Base-by-base conservation (phyloP, 2,329 filamentous ascomycete genomes). In the Penicillium sp. region DNA sequence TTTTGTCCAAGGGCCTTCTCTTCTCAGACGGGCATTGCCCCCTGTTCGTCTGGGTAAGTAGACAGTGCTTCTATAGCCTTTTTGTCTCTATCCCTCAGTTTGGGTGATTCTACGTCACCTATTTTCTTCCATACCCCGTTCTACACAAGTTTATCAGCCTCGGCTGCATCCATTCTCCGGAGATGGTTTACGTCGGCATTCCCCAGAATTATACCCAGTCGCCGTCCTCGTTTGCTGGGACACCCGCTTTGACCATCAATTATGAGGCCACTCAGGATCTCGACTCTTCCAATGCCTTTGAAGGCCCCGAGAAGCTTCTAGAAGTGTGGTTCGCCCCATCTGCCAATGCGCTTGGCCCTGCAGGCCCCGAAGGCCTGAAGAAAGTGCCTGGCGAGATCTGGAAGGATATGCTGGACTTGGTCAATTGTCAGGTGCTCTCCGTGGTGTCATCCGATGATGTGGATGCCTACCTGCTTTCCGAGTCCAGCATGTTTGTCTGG, bases 401-500 rank as follows among this genome's bases (percentile, higher is more conserved):
- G 95, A 96, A 96, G 75, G 88, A 87, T 57, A 97, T 99, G 95
- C 85, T 99, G 58, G 95, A 99, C 73, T 84, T 97, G 71, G 95
- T 99, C 78, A 96, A 97, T 75, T 99, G 95, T 87, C 95, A 99
- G 80, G 92, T 99, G 54, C 83, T 99, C 55, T 99, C 95, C 4
- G 89, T 96, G 61, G 86, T 99, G 62, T 88, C 93, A 73, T 96
- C 93, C 24, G 92, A 96, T 62, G 88, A 93, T 72, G 90, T 98
- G 68, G 95, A 99, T 72, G 93, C 95, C 63, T 99, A 99, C 73
- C 86, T 99, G 7, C 84, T 99, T 55, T 99, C 95, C 62, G 95
- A 99, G 79, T 98, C 95, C 41, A 98, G 95, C 89, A 96, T 99
- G 93, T 99, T 99, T 74, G 91, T 99, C 68, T 99, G 96, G 77